A percentile compares a stretch with the other conserved stretches of the same genome.
phyloP scores from a whole-genome alignment of 768 basidiomycete species.

The Hemileccinum impolitum region DNA sequence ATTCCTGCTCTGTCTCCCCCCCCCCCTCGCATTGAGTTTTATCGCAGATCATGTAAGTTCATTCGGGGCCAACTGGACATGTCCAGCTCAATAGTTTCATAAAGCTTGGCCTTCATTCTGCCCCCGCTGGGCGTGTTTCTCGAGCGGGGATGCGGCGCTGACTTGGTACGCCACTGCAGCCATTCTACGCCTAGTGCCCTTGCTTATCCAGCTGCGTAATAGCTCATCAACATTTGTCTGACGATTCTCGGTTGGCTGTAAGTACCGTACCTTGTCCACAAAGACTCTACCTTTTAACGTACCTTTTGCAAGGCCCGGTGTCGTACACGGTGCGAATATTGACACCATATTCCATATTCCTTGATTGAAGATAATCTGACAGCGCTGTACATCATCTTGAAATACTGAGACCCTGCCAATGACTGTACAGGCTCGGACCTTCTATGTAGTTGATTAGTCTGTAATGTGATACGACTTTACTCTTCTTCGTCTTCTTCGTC shows the following conservation, averaged over 20 bases:
- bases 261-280: slow-evolving; percentile 25
- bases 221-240: slow-evolving; percentile 72
- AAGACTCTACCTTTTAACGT: slow-evolving; percentile 6
- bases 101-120: slow-evolving; percentile 63
- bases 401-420: slow-evolving; percentile 61
- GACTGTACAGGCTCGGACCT: neutral
- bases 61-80: neutral
- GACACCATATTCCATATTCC: neutral
- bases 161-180: slow-evolving; percentile 51
- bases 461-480: slow-evolving; percentile 10
- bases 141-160: slow-evolving; percentile 78
- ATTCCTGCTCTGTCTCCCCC: neutral
- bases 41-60: slow-evolving; percentile 43
- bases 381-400: slow-evolving; percentile 82
- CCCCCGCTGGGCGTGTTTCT: slow-evolving; percentile 88
- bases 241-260: slow-evolving; percentile 80
- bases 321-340: slow-evolving; percentile 56
- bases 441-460: slow-evolving; percentile 7
- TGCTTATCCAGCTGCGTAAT: neutral
- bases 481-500: slow-evolving; percentile 2
- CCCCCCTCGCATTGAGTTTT: neutral
- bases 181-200: neutral
- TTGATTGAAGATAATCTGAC: slow-evolving; percentile 14
- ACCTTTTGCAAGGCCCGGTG: slow-evolving; percentile 55
- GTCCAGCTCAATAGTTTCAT: slow-evolving; percentile 12